phyloP scores from a whole-genome alignment of 108 stramenopile genomes.

The Pseudonitzschia multiseries region DNA sequence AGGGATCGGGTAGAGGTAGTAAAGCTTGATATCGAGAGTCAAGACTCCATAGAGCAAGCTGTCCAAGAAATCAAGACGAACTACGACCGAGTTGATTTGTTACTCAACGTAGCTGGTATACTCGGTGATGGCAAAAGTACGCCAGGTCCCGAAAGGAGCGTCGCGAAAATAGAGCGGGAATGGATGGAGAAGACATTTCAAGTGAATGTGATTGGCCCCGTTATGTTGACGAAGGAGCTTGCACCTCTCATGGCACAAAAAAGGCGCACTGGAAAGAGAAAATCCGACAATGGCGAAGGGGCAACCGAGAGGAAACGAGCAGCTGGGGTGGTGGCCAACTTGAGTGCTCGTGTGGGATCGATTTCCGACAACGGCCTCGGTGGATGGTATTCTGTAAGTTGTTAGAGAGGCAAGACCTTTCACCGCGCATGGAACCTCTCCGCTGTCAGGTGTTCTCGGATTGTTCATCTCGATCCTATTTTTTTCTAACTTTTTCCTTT shows the following conservation, averaged over 20 bases:
- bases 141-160: constrained; percentile 76
- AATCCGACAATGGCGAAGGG: constrained; percentile 9
- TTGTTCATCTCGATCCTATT: not conserved
- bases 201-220: constrained; percentile 78
- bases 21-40: constrained; percentile 68
- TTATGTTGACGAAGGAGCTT: constrained; percentile 69
- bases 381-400: constrained; percentile 76
- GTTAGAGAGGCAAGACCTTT: no score
- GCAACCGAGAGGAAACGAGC: constrained; percentile 27
- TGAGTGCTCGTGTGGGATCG: constrained; percentile 90
- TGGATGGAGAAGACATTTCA: constrained; percentile 77
- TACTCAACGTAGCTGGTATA: constrained; percentile 83
- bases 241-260: constrained; percentile 60
- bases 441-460: no score
- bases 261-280: constrained; percentile 28
- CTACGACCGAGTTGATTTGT: constrained; percentile 61
- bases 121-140: constrained; percentile 66
- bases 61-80: constrained; percentile 37
- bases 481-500: not conserved
- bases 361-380: constrained; percentile 89
- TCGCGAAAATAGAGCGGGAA: constrained; percentile 66
- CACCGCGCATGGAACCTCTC: no score
- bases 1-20: constrained; percentile 41
- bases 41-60: constrained; percentile 51
- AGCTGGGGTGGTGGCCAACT: constrained; percentile 67